A percentile compares a stretch with the other conserved stretches of the same genome.
Evolutionary conservation across 2,329 filamentous ascomycete species (phyloP).

Genomic region (Escovopsis sp.): DNA sequence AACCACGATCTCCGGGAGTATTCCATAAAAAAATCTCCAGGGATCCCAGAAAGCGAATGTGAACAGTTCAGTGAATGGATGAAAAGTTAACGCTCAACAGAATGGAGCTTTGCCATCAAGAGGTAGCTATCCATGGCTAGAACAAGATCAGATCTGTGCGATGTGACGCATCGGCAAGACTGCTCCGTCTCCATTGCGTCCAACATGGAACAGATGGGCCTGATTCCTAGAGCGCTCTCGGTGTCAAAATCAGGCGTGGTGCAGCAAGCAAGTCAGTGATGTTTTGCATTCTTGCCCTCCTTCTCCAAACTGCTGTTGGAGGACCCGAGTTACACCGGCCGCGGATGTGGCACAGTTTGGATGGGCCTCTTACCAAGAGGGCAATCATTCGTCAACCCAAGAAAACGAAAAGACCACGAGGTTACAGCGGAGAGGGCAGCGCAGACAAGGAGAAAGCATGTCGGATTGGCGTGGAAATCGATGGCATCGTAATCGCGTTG

Average conservation of each 20-base stretch:
- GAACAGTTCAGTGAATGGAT: not conserved
- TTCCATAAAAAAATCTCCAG: too few relatives aligned
- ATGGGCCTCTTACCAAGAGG: constrained; percentile 2
- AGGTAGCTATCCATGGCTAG: not conserved
- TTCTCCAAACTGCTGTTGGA: not conserved
- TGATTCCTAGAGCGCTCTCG: constrained; percentile 1
- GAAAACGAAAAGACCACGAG: too few relatives aligned
- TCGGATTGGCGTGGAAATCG: not conserved
- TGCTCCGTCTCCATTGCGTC: not conserved
- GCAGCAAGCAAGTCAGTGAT: constrained; percentile 2
- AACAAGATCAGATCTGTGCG: constrained; percentile 7
- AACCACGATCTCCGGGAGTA: too few relatives aligned
- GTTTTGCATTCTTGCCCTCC: constrained; percentile 6
- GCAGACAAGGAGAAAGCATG: not conserved
- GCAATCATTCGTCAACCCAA: not conserved
- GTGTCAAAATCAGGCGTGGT: constrained; percentile 1
- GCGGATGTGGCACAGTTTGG: constrained; percentile 2
- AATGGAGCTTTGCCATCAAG: not conserved
- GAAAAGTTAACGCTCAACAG: not conserved
- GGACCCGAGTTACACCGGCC: constrained; percentile 1
- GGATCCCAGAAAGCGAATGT: too few relatives aligned
- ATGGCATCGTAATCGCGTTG: not conserved
- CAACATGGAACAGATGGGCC: not conserved
- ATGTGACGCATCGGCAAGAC: constrained; percentile 4
- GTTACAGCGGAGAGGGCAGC: too few relatives aligned